Base-by-base conservation (phyloP, 2,329 filamentous ascomycete species). In the Stagonosporopsis chrysanthemi region DNA sequence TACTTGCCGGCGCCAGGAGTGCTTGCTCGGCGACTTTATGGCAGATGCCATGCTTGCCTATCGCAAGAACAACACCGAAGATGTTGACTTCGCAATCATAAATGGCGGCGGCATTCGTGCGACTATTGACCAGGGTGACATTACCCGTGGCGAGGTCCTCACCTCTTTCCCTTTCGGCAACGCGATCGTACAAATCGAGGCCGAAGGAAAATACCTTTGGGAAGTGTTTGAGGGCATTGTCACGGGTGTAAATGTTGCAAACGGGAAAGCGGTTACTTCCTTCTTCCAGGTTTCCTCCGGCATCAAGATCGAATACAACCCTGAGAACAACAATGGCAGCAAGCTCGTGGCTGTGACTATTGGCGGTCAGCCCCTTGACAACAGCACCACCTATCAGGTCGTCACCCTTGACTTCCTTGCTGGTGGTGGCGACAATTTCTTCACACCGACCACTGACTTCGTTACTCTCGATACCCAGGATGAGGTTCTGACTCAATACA, bases 141-240 rank as follows among this genome's bases (percentile, higher is more conserved):
- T 89, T 67, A 89, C 86, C 3, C 83, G 86, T 33, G 86, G 86
- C 50, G 82, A 87, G 58, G 83, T 89, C 5, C 77, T 88, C 2
- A 88, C 85, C 0, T 81, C 85, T 0, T 89, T 89, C 74, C 87
- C 87, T 36, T 89, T 89, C 61, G 84, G 84, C 52, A 89, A 89
- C 72, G 79, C 86, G 41, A 79, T 89, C 19, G 85, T 87, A 8
- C 84, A 88, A 65, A 73, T 88, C 15, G 75, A 69, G 0, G 79
- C 84, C 60, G 76, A 77, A 0, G 87, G 87, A 17, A 75, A 81
- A 8, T 79, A 83, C 40, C 69, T 89, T 4, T 85, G 83, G 80
- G 77, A 80, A 39, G 78, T 84, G 5, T 77, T 90, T 29, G 86
- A 89, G 67, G 87, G 86, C 4, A 80, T 84, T 55, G 80, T 88